Conservation (phyloP, 495 filamentous ascomycete genomes). For the Baudoinia panamericana region DNA sequence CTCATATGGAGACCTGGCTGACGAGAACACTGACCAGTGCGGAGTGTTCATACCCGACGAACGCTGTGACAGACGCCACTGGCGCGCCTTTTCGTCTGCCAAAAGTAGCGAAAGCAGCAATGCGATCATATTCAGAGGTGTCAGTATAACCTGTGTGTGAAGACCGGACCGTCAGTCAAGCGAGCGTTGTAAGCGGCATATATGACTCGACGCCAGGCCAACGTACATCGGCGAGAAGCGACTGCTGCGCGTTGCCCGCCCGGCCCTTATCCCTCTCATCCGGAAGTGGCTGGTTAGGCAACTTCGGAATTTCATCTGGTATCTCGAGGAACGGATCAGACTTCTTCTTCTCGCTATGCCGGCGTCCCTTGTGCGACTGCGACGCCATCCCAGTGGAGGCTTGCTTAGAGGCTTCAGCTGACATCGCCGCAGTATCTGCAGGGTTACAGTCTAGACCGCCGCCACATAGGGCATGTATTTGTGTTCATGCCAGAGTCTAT, state of each 20-base stretch:
- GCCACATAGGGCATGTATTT: no score
- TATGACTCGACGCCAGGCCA: no score
- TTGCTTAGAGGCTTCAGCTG: not conserved
- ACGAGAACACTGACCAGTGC: no score
- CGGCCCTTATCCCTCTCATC: not conserved
- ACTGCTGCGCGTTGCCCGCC: not conserved
- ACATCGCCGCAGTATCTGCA: not conserved
- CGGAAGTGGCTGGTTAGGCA: not conserved
- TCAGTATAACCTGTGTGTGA: constrained; percentile 23
- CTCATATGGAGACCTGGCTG: no score
- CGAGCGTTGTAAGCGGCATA: no score
- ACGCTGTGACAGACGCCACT: constrained; percentile 23
- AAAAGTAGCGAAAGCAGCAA: constrained; percentile 30
- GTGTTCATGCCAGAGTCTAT: no score
- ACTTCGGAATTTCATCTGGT: not conserved
- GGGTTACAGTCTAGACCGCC: no score
- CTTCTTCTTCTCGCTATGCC: constrained; percentile 11
- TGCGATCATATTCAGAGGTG: constrained; percentile 27
- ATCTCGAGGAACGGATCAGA: constrained; percentile 19
- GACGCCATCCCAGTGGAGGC: no score
- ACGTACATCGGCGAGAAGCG: constrained; percentile 14
- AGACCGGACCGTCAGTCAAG: no score
- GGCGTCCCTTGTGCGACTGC: constrained; percentile 8
- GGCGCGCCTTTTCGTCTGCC: constrained; percentile 25
- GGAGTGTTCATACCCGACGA: no score